Conservation (phyloP, 768 basidiomycete genomes). For the Coprinellus micaceus region DNA sequence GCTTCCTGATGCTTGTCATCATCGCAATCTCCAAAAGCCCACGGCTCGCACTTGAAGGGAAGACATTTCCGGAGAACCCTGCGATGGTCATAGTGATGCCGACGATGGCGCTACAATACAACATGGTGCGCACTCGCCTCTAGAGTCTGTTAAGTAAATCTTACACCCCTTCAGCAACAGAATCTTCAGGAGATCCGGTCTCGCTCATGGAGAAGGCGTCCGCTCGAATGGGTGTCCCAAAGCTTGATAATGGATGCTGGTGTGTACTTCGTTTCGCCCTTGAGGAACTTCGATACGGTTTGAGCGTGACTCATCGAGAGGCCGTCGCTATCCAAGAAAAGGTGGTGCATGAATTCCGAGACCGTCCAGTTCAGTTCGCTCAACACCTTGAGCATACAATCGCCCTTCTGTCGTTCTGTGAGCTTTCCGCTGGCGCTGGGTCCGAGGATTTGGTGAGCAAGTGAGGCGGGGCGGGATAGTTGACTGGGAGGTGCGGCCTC, state of each 20-base stretch:
- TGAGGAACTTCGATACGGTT: neutral
- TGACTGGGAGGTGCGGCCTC: no score
- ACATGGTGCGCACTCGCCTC: neutral
- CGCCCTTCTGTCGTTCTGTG: neutral
- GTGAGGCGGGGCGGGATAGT: no score
- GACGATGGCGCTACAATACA: neutral
- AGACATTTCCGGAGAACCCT: neutral
- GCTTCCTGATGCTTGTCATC: slow-evolving; percentile 10
- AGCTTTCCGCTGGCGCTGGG: neutral
- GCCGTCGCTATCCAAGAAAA: neutral
- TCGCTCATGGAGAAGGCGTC: no score
- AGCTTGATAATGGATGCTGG: neutral
- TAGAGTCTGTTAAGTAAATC: no score
- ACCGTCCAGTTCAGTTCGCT: neutral
- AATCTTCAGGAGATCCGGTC: no score
- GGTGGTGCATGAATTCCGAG: neutral
- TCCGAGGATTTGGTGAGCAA: no score
- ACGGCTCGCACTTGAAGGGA: neutral
- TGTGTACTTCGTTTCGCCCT: neutral
- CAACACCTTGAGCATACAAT: neutral
- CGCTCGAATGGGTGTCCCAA: neutral
- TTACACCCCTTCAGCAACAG: neutral
- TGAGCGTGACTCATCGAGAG: neutral
- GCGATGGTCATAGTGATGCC: neutral
- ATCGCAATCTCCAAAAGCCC: neutral